Conservation (phyloP, 371 early-diverging fungal genomes). For the Zychaea mexicana region DNA sequence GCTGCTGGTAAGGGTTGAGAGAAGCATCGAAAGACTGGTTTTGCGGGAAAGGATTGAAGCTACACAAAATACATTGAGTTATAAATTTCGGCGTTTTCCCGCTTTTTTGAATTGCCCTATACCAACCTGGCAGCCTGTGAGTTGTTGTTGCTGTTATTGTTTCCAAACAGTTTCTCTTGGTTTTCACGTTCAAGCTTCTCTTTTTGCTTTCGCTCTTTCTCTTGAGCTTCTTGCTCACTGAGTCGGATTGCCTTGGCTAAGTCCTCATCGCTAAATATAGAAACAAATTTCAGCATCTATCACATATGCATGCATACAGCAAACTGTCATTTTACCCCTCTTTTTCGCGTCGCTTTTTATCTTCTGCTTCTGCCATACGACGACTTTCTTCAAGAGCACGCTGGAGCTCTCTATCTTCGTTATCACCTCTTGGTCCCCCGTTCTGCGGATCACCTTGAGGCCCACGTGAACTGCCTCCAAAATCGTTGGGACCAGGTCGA, state of each 20-base stretch:
- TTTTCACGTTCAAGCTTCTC: constrained; percentile 41
- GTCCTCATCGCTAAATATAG: constrained; percentile 32
- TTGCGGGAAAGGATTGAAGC: constrained; percentile 28
- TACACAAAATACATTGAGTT: not conserved
- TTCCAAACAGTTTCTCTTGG: constrained; percentile 45
- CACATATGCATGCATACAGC: not conserved
- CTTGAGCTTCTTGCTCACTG: constrained; percentile 45
- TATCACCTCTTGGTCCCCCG: constrained; percentile 28
- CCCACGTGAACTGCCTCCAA: constrained; percentile 22
- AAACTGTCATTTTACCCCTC: not conserved
- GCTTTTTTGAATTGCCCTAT: too few species aligned
- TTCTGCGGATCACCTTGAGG: not conserved
- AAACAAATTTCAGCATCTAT: not conserved
- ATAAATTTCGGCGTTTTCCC: too few species aligned
- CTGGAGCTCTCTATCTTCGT: constrained; percentile 82
- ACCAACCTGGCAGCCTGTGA: constrained; percentile 2
- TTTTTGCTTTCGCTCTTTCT: constrained; percentile 34
- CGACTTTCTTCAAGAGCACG: constrained; percentile 80
- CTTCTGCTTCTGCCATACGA: constrained; percentile 43
- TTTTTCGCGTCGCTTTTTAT: constrained; percentile 28
- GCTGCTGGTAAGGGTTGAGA: constrained; percentile 15
- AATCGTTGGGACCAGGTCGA: constrained; percentile 44
- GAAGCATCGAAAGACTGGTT: constrained; percentile 15
- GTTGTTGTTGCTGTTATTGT: constrained; percentile 14
- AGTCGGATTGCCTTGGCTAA: constrained; percentile 42